phyloP scores from a whole-genome alignment of 306 rosid species.

The Cicer chorassanicum region DNA sequence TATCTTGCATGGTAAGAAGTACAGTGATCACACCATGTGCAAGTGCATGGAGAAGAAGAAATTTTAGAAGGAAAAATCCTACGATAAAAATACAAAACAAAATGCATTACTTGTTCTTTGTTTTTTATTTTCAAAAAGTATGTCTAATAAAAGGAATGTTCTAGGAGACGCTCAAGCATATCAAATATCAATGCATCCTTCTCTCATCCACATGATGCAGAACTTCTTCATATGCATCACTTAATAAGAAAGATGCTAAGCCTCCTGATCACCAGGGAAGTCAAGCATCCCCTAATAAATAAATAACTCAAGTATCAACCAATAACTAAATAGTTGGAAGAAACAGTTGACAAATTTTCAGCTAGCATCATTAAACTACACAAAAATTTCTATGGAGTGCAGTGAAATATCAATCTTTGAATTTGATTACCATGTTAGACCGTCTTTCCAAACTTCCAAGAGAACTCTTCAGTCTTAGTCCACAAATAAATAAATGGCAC shows the following conservation, averaged over 20 bases:
- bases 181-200: background rate
- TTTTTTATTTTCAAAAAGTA: background rate
- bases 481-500: background rate
- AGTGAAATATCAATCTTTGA: background rate
- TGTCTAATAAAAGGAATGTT: constrained; percentile 9
- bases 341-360: background rate
- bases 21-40: constrained; percentile 6
- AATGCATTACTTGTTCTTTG: background rate
- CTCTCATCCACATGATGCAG: constrained; percentile 13
- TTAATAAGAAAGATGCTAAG: background rate
- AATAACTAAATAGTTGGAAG: constrained; percentile 8
- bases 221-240: constrained; percentile 9
- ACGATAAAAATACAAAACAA: background rate
- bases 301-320: constrained; percentile 12
- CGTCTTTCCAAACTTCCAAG: background rate
- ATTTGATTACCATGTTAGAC: constrained; percentile 22
- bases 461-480: constrained; percentile 28
- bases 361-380: constrained; percentile 4
- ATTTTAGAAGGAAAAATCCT: background rate
- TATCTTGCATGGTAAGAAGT: background rate
- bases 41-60: constrained; percentile 9
- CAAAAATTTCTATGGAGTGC: background rate
- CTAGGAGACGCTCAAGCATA: background rate
- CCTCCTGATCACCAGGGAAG: background rate
- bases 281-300: background rate